Conservation (phyloP, 73 alveolate genomes). For the Tetrahymena elliotti region DNA sequence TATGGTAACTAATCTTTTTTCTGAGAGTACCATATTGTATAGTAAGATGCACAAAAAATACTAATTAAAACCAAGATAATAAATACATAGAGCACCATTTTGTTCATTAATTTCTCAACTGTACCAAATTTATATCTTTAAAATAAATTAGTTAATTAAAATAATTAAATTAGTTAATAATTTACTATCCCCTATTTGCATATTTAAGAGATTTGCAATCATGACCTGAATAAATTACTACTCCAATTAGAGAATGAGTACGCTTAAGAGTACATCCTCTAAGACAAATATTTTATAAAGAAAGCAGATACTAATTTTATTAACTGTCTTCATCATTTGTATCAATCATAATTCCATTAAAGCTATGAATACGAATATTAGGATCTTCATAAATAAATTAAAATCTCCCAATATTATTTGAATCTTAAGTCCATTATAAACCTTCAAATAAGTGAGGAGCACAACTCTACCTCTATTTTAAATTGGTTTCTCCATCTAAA, state of each 20-base stretch:
- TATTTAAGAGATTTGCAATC: conserved; percentile 86
- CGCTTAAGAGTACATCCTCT: conserved; percentile 82
- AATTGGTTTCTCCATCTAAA: conserved; percentile 87
- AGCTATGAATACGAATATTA: conserved; percentile 37
- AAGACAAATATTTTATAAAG: conserved; percentile 20
- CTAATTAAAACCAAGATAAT: not conserved
- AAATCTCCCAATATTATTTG: conserved; percentile 7
- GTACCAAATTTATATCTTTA: conserved; percentile 62
- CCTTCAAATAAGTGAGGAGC: not conserved
- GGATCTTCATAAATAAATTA: conserved; percentile 39
- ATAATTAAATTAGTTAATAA: conserved; percentile 45
- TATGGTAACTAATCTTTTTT: not conserved
- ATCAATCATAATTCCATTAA: conserved; percentile 41
- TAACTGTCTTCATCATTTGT: conserved; percentile 6
- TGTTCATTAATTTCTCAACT: conserved; percentile 31
- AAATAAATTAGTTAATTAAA: conserved; percentile 49
- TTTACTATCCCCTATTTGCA: conserved; percentile 49
- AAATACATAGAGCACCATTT: conserved; percentile 7
- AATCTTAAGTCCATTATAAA: conserved; percentile 7
- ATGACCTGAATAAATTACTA: conserved; percentile 86
- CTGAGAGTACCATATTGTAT: not conserved
- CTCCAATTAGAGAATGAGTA: conserved; percentile 71
- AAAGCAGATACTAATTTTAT: not conserved
- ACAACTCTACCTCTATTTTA: conserved; percentile 59
- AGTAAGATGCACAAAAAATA: conserved; percentile 10